These are phyloP conservation scores for Phallus indusiatus DNA, from an alignment of 768 basidiomycete genomes.

Conservation along the genomic window DNA sequence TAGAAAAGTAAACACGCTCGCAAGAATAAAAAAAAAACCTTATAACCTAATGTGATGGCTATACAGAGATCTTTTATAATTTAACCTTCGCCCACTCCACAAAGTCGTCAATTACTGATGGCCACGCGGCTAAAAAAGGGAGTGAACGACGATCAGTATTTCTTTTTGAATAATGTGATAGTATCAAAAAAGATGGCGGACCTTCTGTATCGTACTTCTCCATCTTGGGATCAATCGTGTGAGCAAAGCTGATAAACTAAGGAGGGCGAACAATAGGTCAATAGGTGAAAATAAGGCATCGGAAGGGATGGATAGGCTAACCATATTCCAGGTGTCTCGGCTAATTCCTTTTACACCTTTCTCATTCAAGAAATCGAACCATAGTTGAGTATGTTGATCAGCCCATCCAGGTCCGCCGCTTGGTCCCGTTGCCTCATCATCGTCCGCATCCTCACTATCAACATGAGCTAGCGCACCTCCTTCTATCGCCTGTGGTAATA, in stretches of 20 bases:
- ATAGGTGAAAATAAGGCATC: not conserved
- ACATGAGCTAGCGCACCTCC: slow-evolving; percentile 53
- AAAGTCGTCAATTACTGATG: slow-evolving; percentile 79
- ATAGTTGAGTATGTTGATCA: slow-evolving; percentile 52
- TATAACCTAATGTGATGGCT: too few species aligned
- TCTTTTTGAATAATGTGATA: not conserved
- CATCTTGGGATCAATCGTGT: slow-evolving; percentile 65
- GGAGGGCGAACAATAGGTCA: not conserved
- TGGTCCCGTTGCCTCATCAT: slow-evolving; percentile 29
- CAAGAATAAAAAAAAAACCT: too few species aligned
- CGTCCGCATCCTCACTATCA: slow-evolving; percentile 28
- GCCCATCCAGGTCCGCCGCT: slow-evolving; percentile 43
- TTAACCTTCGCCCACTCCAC: slow-evolving; percentile 50
- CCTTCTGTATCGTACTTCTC: slow-evolving; percentile 69
- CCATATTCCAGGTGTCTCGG: slow-evolving; percentile 87
- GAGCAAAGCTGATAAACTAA: slow-evolving; percentile 74
- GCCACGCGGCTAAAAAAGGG: slow-evolving; percentile 62
- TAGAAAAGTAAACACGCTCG: not conserved
- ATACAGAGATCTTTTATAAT: not conserved
- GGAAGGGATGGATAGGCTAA: slow-evolving; percentile 24
- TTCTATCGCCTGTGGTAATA: slow-evolving; percentile 60
- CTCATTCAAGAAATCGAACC: slow-evolving; percentile 67
- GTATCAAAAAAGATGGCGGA: slow-evolving; percentile 20
- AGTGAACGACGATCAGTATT: not conserved
- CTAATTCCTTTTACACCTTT: slow-evolving; percentile 70